Base-by-base conservation (phyloP, 2,329 filamentous ascomycete genomes). In the Hirsutella thompsonii region DNA sequence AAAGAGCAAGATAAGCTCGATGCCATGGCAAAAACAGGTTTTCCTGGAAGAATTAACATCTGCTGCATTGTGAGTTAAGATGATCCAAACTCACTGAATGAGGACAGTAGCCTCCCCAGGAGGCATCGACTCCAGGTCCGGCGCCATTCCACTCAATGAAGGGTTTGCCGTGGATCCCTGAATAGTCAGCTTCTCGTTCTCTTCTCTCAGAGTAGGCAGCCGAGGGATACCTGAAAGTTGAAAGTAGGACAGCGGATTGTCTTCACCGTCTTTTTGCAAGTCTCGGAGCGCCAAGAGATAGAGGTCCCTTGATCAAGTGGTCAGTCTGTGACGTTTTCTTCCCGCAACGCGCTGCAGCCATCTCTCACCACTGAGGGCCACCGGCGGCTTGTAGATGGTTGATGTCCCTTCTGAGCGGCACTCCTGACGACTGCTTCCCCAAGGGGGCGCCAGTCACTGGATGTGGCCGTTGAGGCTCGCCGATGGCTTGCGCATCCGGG, bases 1-100 rank as follows among this genome's bases (percentile, higher is more conserved):
- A 75, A 5, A 77, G 58, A 8, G 66, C 57, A 36, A 75, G 50
- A 44, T 71, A 77, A 3, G 71, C 66, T 6, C 73, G 68, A 53
- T 79, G 74, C 74, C 72, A 78, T n/a, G 67, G 55, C 5, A 66
- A 51, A 46, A 76, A 72, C 20, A 68, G 50, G 16, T 62, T 56
- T 52, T 72, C 66, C 43, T 59, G 58, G 23, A 26, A 26, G 23
- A 6, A 26, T 26, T 26, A 26, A 11, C 23, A 26, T 11, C n/a
- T 11, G 23, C 23, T 6, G 11, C 6, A 26, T 26, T 6, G 23
- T 26, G 23, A 26, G 11, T 6, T 26, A 6, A 11, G 23, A 6
- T 6, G 23, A 26, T 6, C 23, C 11, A 26, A 6, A 6, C 23
- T 26, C 11, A 26, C 23, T 26, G 23, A 6, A 37, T 74, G 67